phyloP scores from a whole-genome alignment of 345 rosid genomes.

The Rhodamnia rubescens region DNA sequence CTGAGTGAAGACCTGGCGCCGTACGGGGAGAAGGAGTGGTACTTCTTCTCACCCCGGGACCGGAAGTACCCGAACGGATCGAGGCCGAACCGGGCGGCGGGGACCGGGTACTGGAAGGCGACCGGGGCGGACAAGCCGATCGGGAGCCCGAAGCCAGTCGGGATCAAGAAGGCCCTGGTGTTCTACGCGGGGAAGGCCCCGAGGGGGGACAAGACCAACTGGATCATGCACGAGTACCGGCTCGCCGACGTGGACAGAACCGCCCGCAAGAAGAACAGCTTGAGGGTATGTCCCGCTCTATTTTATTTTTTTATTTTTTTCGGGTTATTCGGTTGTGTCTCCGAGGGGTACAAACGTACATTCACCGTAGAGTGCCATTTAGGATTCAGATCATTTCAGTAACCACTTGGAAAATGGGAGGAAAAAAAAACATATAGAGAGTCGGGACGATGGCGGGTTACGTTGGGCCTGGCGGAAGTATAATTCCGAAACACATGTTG shows the following conservation, averaged over 20 bases:
- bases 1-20: conserved; percentile 40
- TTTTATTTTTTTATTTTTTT: fast-evolving
- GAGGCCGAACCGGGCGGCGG: conserved; percentile 89
- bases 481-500: too few species aligned
- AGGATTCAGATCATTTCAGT: background rate
- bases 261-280: conserved; percentile 66
- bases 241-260: conserved; percentile 88
- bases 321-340: background rate
- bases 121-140: conserved; percentile 98
- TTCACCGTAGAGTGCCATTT: background rate
- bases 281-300: conserved; percentile 38
- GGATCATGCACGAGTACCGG: conserved; percentile 99
- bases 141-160: conserved; percentile 61
- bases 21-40: conserved; percentile 97
- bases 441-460: too few species aligned
- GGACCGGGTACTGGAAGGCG: conserved; percentile 93
- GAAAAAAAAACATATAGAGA: too few species aligned
- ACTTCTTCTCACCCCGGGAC: conserved; percentile 82
- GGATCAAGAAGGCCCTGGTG: conserved; percentile 87
- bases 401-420: too few species aligned
- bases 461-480: background rate
- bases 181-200: conserved; percentile 92
- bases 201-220: conserved; percentile 78
- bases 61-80: conserved; percentile 93
- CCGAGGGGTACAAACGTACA: background rate